Evolutionary conservation across 257 asterid species (phyloP), one percentile per base, ranked within the genome.

Genomic region (Lithospermum erythrorhizon): DNA sequence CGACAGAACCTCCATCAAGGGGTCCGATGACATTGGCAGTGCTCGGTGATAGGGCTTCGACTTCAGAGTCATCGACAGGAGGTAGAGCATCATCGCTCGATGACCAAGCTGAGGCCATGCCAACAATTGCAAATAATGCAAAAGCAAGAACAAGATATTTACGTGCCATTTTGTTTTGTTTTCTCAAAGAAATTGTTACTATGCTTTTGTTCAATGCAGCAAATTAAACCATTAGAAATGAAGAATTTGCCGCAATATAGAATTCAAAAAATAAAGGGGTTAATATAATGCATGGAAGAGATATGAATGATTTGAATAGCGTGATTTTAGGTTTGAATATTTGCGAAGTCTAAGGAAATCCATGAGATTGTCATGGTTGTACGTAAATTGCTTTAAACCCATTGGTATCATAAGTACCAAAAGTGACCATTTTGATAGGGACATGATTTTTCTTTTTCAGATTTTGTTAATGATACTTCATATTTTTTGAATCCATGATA

Each of bases 41-140:
- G 18, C 3, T 63, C 3, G 69, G 27, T 9, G 61, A 4, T 0
- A 75, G 75, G 2, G 35, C 73, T 5, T 5, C 8, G 8, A 61
- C 64, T 9, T 25, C 1, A 19, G 11, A 3, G 5, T 41, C 49
- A 66, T 68, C 13, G 25, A 18, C 8, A 37, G 7, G 51, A 76
- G 73, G 53, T 0, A 61, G 37, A 10, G 65, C 51, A 53, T 72
- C 19, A 7, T 59, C 57, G 2, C 27, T 9, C 41, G 84, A 9
- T 13, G 49, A 11, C 49, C 49, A 41, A 11, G 49, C 77, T 13
- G 84, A 63, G 18, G 71, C 73, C 71, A 79, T 63, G 49, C 79
- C 81, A 48, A 75, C 59, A 48, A 72, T 51, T 61, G 82, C 80
- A 27, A 83, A 73, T 63, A 85, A 78, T 66, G 79, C 25, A 45